Conservation (phyloP, 2,329 filamentous ascomycete genomes). For the Aspergillus fructus region DNA sequence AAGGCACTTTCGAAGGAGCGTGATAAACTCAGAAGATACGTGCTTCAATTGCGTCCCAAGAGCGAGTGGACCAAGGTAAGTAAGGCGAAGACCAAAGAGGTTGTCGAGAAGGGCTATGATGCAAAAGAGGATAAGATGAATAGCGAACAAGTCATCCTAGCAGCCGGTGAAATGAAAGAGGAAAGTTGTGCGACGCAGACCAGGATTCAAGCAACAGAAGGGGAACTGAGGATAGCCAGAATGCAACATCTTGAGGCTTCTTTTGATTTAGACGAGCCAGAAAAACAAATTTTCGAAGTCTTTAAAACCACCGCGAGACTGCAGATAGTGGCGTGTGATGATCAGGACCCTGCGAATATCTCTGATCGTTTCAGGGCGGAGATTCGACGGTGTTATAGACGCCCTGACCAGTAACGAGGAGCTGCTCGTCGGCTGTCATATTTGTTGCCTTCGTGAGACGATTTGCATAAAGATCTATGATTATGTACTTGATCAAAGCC, state of each 20-base stretch:
- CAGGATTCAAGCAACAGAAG: neutral
- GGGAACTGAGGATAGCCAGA: too few relatives aligned
- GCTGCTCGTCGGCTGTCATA: neutral
- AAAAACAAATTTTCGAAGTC: neutral
- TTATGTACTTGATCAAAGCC: neutral
- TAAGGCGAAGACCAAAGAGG: constrained; percentile 3
- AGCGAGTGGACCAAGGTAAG: neutral
- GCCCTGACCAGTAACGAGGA: neutral
- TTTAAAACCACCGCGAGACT: neutral
- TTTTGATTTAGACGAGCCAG: neutral
- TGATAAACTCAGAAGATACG: constrained; percentile 11
- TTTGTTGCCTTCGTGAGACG: neutral
- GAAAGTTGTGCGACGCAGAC: neutral
- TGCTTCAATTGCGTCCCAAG: constrained; percentile 8
- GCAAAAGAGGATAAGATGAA: neutral
- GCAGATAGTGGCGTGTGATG: neutral
- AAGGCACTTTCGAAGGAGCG: constrained; percentile 1
- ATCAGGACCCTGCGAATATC: neutral
- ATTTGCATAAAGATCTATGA: neutral
- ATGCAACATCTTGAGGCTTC: neutral
- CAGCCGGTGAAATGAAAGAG: neutral
- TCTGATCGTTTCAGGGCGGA: neutral
- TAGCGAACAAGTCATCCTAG: neutral
- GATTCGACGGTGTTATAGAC: neutral
- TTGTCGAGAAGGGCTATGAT: neutral